Conservation (phyloP, 257 asterid genomes). For the Cynanchum wilfordii region DNA sequence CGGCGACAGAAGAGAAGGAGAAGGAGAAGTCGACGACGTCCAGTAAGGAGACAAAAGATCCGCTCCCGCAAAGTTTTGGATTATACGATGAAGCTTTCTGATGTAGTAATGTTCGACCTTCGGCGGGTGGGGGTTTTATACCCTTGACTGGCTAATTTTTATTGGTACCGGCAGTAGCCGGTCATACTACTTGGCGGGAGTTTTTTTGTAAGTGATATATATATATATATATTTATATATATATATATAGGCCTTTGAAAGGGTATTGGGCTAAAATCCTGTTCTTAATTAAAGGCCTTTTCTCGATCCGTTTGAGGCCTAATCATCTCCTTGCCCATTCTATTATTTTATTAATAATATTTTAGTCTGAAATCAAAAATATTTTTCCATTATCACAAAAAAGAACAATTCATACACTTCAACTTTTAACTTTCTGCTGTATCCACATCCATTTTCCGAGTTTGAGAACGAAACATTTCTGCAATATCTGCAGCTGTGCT, state of each 20-base stretch:
- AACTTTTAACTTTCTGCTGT: conserved; percentile 7
- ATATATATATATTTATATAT: too few relatives aligned
- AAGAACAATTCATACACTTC: not conserved
- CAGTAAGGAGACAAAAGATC: not conserved
- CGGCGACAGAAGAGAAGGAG: too few relatives aligned
- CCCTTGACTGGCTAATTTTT: conserved; percentile 1
- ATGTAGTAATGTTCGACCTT: not conserved
- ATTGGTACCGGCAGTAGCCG: conserved; percentile 18
- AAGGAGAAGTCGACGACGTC: not conserved
- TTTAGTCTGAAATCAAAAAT: too few relatives aligned
- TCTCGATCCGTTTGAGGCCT: too few relatives aligned
- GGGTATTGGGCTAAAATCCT: not conserved
- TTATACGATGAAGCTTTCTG: not conserved
- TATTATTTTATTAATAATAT: too few relatives aligned
- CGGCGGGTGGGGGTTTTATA: conserved; percentile 7
- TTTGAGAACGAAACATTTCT: conserved; percentile 65
- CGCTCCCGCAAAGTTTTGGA: not conserved
- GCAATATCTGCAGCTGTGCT: conserved; percentile 67
- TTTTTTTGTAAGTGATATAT: not conserved
- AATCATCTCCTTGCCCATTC: too few relatives aligned
- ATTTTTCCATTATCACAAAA: not conserved
- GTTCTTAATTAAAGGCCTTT: too few relatives aligned
- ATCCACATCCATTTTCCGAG: conserved; percentile 66
- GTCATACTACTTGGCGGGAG: conserved; percentile 39
- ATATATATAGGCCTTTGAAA: not conserved